Conservation (phyloP, 2,329 filamentous ascomycete species). For the Cercospora janseana region DNA sequence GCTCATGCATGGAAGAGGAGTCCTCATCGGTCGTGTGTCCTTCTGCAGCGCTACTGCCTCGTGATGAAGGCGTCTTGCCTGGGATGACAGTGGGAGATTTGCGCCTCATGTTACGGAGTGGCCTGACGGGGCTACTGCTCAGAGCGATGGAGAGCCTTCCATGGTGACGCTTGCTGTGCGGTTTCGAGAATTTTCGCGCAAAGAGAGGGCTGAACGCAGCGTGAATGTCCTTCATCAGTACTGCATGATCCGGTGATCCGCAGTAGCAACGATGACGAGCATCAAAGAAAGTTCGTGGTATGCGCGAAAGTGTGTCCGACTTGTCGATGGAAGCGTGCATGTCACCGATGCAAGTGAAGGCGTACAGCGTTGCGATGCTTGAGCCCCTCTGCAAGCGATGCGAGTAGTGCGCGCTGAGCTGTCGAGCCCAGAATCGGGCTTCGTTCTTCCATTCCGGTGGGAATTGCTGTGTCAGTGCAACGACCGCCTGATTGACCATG, state of each 20-base stretch:
- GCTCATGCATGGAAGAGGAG: conserved; percentile 28
- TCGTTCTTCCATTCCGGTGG: conserved; percentile 44
- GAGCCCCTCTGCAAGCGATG: conserved; percentile 23
- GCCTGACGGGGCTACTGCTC: conserved; percentile 10
- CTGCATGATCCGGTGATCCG: conserved; percentile 47
- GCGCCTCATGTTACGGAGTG: conserved; percentile 8
- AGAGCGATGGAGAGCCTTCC: conserved; percentile 17
- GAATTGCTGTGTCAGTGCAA: conserved; percentile 35
- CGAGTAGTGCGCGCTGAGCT: conserved; percentile 38
- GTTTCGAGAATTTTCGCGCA: conserved; percentile 23
- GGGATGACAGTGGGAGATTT: conserved; percentile 3
- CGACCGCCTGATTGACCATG: conserved; percentile 36
- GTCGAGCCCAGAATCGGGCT: conserved; percentile 46
- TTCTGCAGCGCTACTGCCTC: conserved; percentile 15
- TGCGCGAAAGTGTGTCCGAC: conserved; percentile 34
- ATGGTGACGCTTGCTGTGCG: conserved; percentile 9
- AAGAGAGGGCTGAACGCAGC: conserved; percentile 47
- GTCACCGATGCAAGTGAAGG: conserved; percentile 43
- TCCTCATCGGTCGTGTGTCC: conserved; percentile 21
- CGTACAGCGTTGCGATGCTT: conserved; percentile 42
- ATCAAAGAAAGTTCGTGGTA: conserved; percentile 48
- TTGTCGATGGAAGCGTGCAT: conserved; percentile 34
- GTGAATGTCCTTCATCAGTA: conserved; percentile 47
- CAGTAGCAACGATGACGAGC: conserved; percentile 45
- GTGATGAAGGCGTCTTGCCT: conserved; percentile 11